Conservation (phyloP, 2,329 filamentous ascomycete genomes). For the Microascus cirrosus region DNA sequence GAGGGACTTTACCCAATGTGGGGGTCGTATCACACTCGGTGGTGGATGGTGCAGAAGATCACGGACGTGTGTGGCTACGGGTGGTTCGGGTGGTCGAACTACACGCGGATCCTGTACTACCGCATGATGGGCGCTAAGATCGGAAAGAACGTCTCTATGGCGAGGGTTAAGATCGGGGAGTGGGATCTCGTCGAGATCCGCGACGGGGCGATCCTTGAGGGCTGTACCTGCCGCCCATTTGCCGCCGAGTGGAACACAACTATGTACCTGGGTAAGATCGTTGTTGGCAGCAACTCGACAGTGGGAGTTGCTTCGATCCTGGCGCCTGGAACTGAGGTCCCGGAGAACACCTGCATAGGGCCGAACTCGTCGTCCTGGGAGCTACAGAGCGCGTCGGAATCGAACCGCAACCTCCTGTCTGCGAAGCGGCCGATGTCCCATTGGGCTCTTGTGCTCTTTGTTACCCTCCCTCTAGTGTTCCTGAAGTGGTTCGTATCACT, state of each 20-base stretch:
- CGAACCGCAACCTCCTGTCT: conserved; percentile 30
- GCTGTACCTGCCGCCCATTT: conserved; percentile 39
- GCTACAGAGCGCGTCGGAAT: conserved; percentile 30
- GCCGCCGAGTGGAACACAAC: conserved; percentile 44
- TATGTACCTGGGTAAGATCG: conserved; percentile 43
- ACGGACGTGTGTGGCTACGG: conserved; percentile 36
- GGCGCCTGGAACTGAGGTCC: conserved; percentile 35
- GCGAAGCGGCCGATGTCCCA: conserved; percentile 28
- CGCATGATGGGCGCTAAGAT: conserved; percentile 41
- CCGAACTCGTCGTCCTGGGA: conserved; percentile 49
- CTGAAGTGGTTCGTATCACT: conserved; percentile 24
- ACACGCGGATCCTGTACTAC: conserved; percentile 30
- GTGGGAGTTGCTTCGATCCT: conserved; percentile 37
- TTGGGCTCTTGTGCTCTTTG: conserved; percentile 27
- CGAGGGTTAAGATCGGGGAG: conserved; percentile 34
- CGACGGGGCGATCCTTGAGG: conserved; percentile 33
- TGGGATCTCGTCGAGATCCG: conserved; percentile 45
- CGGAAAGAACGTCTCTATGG: conserved; percentile 36
- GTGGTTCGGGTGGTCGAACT: conserved; percentile 27
- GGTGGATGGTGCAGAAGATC: conserved; percentile 47
- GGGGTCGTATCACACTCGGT: conserved; percentile 44
- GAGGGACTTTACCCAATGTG: conserved; percentile 49
- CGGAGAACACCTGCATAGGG: conserved; percentile 38
- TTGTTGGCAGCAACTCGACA: conserved; percentile 32
- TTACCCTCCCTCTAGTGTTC: conserved; percentile 30